Evolutionary conservation across 2,329 filamentous ascomycete genomes (phyloP), one percentile per base, ranked within the genome.

Genomic region (Pseudocercospora vitis): DNA sequence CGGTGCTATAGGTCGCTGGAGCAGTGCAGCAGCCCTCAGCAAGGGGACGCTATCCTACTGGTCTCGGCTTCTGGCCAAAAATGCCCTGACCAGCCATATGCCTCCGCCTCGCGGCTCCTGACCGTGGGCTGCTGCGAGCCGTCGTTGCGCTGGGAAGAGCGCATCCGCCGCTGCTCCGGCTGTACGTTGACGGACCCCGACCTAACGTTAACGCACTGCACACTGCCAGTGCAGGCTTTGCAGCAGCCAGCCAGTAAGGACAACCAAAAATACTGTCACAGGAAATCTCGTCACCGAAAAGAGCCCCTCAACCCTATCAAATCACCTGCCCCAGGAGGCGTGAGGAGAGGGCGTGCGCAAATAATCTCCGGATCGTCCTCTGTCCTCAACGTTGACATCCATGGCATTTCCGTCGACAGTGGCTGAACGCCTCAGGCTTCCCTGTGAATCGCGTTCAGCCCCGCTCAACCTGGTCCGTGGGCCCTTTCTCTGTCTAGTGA

Each of bases 381-480:
- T 26, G 4, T 45, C 8, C 40, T 29, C 40, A 29, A 26, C 23
- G 11, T n/a, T 29, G 24, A 45, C 40, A 29, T 45, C 40, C 40
- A 45, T 45, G 40, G 40, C 40, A 45, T 45, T 29, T 32, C 28
- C 45, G 48, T 39, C 48, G 48, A 45, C 48, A 26, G 28, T 45
- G 48, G 23, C 40, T 29, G 40, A 26, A 45, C 40, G 40, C 40
- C 40, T 26, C 21, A 26, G 14, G 40, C 40, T 23, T 28, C 39
- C 52, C 37, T 14, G 19, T 26, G 21, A 35, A 48, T 42, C 47
- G 19, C 42, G 35, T 52, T 48, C 45, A 44, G 45, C 51, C 51
- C 51, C 45, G 21, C 37, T 42, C n/a, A 12, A 26, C 37, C 37
- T 42, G 11, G 37, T 42, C 37, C 37, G 37, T 42, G 37, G 2